Evolutionary conservation across 2,329 filamentous ascomycete genomes (phyloP), one percentile per base, ranked within the genome.

Genomic region (Epichloe glyceriae): DNA sequence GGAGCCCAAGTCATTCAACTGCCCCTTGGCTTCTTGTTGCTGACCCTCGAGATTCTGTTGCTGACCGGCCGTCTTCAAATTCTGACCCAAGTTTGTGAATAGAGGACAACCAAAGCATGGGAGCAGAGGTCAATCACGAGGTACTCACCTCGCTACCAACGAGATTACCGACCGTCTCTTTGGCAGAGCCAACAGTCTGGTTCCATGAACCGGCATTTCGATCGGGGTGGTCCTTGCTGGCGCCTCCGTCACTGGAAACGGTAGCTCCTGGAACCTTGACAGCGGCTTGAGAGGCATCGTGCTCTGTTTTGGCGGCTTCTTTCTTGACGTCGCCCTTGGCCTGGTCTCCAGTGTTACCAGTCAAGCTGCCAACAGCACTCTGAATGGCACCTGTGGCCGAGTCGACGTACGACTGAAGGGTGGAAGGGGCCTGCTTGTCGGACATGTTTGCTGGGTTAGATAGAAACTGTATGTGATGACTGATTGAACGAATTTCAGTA

Each of bases 141-240:
- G 11, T 46, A 60, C 69, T 57, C 64, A 79, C 78, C 69, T 93
- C 84, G 56, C 79, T 82, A 53, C 90, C 91, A 26, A 91, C 57
- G 5, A 91, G 60, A 17, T 83, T 82, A 52, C 91, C 91, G 1
- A 93, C 56, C 4, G 82, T 73, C 65, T 96, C 88, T 73, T 96
- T 96, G 42, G 83, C 83, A 1, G 85, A 79, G 49, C 90, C 91
- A n/a, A 90, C 63, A 5, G 88, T 95, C 71, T 96, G 90, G 72
- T 95, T 88, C 82, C 85, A 94, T 17, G 76, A 75, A 42, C 91
- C 90, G 17, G 79, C 65, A 20, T 75, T 71, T 56, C 89, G 86
- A 65, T 91, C 74, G 11, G 82, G 73, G 67, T 87, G 74, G 67
- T 95, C 88, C 58, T 79, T 75, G 55, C 83, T 77, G 46, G 86